phyloP scores from a whole-genome alignment of 371 early-diverging fungal species.

The Lichtheimia ornata region DNA sequence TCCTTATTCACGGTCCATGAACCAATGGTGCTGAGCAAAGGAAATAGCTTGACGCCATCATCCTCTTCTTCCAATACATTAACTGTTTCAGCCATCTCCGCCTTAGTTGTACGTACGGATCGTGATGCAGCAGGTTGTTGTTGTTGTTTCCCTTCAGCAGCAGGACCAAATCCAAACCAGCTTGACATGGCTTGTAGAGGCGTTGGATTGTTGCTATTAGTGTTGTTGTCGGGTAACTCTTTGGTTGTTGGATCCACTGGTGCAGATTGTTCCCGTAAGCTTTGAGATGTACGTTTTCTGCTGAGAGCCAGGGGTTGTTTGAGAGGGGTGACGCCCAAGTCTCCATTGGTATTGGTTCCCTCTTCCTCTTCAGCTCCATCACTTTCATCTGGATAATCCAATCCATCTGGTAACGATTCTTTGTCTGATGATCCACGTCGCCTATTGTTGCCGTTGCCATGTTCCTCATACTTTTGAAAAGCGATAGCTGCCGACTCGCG shows the following conservation, averaged over 20 bases:
- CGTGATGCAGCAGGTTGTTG: constrained; percentile 2
- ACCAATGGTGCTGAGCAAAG: constrained; percentile 41
- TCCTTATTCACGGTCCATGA: constrained; percentile 59
- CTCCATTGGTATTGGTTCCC: constrained; percentile 1
- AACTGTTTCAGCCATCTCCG: constrained; percentile 6
- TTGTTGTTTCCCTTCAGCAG: background rate
- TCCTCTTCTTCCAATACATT: constrained; percentile 25
- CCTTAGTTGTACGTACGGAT: background rate
- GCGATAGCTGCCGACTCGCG: constrained; percentile 20
- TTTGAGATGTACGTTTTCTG: background rate
- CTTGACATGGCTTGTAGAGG: background rate
- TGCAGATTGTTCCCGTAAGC: background rate
- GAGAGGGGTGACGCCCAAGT: background rate
- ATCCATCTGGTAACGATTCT: constrained; percentile 5
- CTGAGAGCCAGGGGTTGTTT: background rate
- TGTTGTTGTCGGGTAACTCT: background rate
- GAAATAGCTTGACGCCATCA: constrained; percentile 29
- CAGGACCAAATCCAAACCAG: constrained; percentile 6
- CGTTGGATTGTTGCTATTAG: background rate
- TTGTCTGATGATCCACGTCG: background rate
- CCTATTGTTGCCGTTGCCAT: background rate
- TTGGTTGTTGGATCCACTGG: too few species aligned
- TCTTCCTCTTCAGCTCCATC: background rate
- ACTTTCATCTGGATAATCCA: constrained; percentile 25
- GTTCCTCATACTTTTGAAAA: constrained; percentile 27